These are phyloP conservation scores for Claviceps digitariae DNA, from an alignment of 2,329 filamentous ascomycete species.

Conservation along the genomic window DNA sequence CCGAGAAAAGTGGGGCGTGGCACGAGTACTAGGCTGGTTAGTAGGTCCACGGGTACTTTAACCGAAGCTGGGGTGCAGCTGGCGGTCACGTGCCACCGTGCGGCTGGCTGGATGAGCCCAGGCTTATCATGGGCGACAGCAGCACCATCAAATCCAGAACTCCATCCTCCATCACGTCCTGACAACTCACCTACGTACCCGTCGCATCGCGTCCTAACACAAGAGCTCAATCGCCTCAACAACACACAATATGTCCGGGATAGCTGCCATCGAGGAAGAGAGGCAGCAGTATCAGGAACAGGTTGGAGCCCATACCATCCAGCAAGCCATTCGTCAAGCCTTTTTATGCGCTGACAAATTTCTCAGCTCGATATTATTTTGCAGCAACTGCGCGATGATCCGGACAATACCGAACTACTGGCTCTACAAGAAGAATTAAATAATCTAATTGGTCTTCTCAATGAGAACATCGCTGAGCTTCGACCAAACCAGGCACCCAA, in stretches of 20 bases:
- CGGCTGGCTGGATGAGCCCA: background rate
- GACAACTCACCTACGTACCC: background rate
- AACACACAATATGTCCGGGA: conserved; percentile 14
- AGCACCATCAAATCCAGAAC: background rate
- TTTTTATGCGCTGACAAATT: conserved; percentile 9
- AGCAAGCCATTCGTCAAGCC: background rate
- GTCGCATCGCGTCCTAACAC: background rate
- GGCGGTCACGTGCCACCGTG: background rate
- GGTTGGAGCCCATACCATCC: conserved; percentile 19
- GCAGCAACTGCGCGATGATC: conserved; percentile 63
- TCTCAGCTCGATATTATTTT: conserved; percentile 63
- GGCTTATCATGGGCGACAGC: background rate
- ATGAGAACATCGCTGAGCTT: conserved; percentile 70
- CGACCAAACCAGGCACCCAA: conserved; percentile 38
- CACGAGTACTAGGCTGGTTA: too few relatives aligned
- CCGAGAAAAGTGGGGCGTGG: too few relatives aligned
- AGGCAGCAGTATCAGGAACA: conserved; percentile 43
- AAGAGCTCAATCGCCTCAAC: too few relatives aligned
- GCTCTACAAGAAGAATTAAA: conserved; percentile 69
- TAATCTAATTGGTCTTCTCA: conserved; percentile 64
- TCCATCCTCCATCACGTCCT: background rate
- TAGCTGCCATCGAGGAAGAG: conserved; percentile 35
- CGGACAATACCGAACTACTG: conserved; percentile 65
- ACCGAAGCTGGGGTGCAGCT: too few relatives aligned
- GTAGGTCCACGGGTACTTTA: too few relatives aligned